A percentile compares a stretch with the other conserved stretches of the same genome.
These are phyloP conservation scores for Emmonsia crescens DNA, from an alignment of 2,329 filamentous ascomycete species.

Conservation along the genomic window DNA sequence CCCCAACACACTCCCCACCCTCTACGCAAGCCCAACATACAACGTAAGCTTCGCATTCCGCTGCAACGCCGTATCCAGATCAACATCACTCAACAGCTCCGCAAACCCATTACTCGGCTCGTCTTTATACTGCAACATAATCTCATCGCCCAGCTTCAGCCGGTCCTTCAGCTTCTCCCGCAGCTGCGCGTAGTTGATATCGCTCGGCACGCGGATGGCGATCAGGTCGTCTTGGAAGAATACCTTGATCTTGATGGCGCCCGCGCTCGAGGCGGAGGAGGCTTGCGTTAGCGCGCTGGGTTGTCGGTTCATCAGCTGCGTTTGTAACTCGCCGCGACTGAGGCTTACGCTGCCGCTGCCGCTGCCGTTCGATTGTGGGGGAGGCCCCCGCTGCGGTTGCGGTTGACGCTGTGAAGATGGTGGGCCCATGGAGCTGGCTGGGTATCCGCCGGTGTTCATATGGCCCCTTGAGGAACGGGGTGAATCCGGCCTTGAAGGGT, in stretches of 20 bases:
- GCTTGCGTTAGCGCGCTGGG: conserved; percentile 44
- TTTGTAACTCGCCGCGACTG: conserved; percentile 20
- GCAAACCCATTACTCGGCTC: conserved; percentile 66
- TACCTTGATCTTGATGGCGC: conserved; percentile 83
- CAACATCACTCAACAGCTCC: conserved; percentile 64
- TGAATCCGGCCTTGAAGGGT: conserved; percentile 49
- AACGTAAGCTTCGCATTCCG: conserved; percentile 81
- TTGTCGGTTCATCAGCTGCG: conserved; percentile 36
- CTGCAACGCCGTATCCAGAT: conserved; percentile 68
- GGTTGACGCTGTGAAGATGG: conserved; percentile 22
- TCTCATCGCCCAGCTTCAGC: conserved; percentile 64
- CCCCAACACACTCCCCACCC: background rate
- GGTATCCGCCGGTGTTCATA: conserved; percentile 40
- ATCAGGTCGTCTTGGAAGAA: conserved; percentile 89
- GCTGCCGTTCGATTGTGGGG: conserved; percentile 20
- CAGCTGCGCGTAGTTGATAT: conserved; percentile 67
- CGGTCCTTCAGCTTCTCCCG: conserved; percentile 77
- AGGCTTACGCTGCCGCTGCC: conserved; percentile 9
- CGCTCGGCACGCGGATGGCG: conserved; percentile 74
- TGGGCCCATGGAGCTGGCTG: conserved; percentile 27
- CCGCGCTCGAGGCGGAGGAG: conserved; percentile 30
- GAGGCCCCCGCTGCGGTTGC: conserved; percentile 28
- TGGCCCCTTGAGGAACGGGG: conserved; percentile 52
- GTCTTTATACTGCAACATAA: conserved; percentile 77
- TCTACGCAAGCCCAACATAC: conserved; percentile 43